phyloP scores from a whole-genome alignment of 495 filamentous ascomycete genomes.

The Talaromyces adpressus region DNA sequence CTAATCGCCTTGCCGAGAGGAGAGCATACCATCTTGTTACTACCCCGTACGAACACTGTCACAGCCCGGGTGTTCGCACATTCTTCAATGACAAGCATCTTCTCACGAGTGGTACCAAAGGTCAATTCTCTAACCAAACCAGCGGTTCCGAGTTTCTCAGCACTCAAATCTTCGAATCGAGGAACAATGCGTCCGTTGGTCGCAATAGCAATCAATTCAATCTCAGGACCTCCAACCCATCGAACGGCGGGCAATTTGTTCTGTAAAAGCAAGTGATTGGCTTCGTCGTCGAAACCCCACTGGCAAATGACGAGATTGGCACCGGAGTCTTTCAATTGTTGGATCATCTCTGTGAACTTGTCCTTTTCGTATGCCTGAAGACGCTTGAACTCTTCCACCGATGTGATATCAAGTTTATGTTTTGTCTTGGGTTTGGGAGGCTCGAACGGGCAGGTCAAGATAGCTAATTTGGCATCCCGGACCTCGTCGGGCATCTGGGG shows the following conservation, averaged over 20 bases:
- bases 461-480: constrained; percentile 89
- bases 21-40: constrained; percentile 91
- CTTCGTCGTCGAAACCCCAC: constrained; percentile 99
- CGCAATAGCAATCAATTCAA: constrained; percentile 96
- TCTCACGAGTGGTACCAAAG: constrained; percentile 95
- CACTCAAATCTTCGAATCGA: constrained; percentile 86
- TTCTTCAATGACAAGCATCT: constrained; percentile 99
- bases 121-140: constrained; percentile 90
- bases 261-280: constrained; percentile 92
- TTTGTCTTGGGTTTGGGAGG: constrained; percentile 99
- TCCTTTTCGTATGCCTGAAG: constrained; percentile 89
- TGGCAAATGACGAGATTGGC: constrained; percentile 98
- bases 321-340: constrained; percentile 94
- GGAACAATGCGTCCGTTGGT: constrained; percentile 97
- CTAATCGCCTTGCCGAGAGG: not conserved
- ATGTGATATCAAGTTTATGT: constrained; percentile 97
- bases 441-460: constrained; percentile 96
- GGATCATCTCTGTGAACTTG: constrained; percentile 98
- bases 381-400: constrained; percentile 95
- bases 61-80: constrained; percentile 97
- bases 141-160: constrained; percentile 84
- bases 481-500: constrained; percentile 98
- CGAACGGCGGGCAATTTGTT: constrained; percentile 93
- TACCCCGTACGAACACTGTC: constrained; percentile 90
- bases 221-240: constrained; percentile 98